A percentile compares a stretch with the other conserved stretches of the same genome.
Conservation (phyloP, 495 filamentous ascomycete species). For the Platismatia glauca region DNA sequence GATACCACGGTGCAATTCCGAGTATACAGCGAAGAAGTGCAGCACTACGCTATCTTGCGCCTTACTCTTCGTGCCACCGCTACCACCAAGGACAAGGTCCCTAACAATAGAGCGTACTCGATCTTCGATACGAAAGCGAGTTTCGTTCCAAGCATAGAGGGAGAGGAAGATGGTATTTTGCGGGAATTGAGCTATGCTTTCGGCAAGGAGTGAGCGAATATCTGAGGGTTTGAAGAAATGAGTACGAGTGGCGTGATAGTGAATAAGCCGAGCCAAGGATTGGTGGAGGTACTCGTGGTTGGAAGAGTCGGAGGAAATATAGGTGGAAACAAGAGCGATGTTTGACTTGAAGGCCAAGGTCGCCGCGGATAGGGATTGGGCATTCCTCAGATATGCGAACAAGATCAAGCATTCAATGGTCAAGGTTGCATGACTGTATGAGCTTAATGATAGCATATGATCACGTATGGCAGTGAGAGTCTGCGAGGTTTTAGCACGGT, state of each 20-base stretch:
- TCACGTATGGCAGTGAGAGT: constrained; percentile 49
- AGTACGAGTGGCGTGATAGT: constrained; percentile 49
- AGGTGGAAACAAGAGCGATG: constrained; percentile 31
- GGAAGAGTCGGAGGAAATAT: constrained; percentile 15
- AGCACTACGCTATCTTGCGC: constrained; percentile 41
- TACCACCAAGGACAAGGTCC: constrained; percentile 33
- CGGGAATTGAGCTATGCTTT: constrained; percentile 56
- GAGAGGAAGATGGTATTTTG: constrained; percentile 70
- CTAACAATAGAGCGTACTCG: constrained; percentile 55
- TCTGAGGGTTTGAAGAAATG: constrained; percentile 53
- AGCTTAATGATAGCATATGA: constrained; percentile 42
- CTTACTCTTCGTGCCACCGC: constrained; percentile 15
- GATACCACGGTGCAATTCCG: constrained; percentile 46
- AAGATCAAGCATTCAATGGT: constrained; percentile 54
- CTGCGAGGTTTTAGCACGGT: constrained; percentile 29
- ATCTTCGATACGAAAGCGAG: constrained; percentile 59
- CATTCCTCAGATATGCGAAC: constrained; percentile 50
- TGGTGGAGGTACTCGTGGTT: constrained; percentile 54
- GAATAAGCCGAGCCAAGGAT: constrained; percentile 55
- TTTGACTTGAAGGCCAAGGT: constrained; percentile 46
- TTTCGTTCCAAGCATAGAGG: constrained; percentile 62
- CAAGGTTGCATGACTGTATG: constrained; percentile 38
- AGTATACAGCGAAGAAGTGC: constrained; percentile 58
- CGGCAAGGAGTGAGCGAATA: constrained; percentile 49
- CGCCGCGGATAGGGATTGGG: constrained; percentile 27